phyloP scores from a whole-genome alignment of 1,139 yeast genomes.

The Groenewaldozyma sp. region DNA sequence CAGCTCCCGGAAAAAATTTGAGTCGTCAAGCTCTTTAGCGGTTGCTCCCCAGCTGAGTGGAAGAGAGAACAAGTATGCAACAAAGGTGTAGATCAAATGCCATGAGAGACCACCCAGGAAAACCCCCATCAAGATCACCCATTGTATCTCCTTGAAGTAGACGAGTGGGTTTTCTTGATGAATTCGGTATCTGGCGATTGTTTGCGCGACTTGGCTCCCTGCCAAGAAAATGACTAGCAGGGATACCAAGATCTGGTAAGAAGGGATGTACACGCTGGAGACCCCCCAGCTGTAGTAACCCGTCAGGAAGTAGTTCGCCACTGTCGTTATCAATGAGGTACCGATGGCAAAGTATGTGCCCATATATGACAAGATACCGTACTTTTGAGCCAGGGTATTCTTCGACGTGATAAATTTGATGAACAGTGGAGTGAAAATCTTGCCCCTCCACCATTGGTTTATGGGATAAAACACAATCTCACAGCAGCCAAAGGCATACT shows the following conservation, averaged over 20 bases:
- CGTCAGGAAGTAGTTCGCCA: neutral
- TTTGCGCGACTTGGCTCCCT: neutral
- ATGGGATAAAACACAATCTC: neutral
- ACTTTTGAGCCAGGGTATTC: neutral
- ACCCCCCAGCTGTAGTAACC: neutral
- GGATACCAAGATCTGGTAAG: neutral
- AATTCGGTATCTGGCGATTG: neutral
- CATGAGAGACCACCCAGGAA: neutral
- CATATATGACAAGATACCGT: neutral
- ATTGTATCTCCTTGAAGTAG: neutral
- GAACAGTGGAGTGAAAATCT: neutral
- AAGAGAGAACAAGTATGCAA: neutral
- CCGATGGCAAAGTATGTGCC: neutral
- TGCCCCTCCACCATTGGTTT: neutral
- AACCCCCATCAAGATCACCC: neutral
- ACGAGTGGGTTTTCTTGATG: neutral
- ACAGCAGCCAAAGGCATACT: neutral
- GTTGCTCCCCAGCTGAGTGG: neutral
- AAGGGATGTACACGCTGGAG: neutral
- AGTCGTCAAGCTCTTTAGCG: neutral
- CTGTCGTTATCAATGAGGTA: neutral
- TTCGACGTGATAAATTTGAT: neutral
- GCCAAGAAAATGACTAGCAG: neutral
- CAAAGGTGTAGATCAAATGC: neutral
- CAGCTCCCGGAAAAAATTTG: neutral